These are phyloP conservation scores for Sporothrix mexicana DNA, from an alignment of 2,329 filamentous ascomycete genomes.

Conservation along the genomic window DNA sequence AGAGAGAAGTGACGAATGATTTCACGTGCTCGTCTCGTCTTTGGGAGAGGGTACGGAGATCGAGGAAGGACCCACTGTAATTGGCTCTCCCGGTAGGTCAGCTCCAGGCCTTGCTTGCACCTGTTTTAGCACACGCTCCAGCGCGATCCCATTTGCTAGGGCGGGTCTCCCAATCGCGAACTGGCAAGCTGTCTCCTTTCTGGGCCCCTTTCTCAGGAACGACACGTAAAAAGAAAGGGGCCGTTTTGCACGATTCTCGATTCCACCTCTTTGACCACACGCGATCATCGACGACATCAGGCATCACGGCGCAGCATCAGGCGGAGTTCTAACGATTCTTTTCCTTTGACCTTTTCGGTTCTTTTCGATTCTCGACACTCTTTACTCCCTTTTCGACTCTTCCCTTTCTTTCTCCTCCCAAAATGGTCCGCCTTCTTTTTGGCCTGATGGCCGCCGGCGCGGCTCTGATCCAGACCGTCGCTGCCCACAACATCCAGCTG, in stretches of 20 bases:
- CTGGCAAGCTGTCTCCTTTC: conserved; percentile 37
- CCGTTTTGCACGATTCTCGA: conserved; percentile 15
- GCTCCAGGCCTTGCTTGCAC: background rate
- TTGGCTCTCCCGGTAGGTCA: conserved; percentile 10
- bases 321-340: background rate
- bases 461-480: conserved; percentile 64
- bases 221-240: conserved; percentile 33
- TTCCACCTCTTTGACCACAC: conserved; percentile 3
- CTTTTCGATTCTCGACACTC: conserved; percentile 17
- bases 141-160: conserved; percentile 27
- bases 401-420: conserved; percentile 6
- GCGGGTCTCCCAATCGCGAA: conserved; percentile 34
- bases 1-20: background rate
- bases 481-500: conserved; percentile 95
- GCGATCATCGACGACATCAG: conserved; percentile 30
- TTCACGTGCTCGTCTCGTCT: conserved; percentile 12
- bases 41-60: background rate
- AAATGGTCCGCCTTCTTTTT: conserved; percentile 37
- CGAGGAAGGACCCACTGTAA: conserved; percentile 15
- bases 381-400: background rate
- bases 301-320: conserved; percentile 2
- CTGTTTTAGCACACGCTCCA: background rate
- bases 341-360: background rate
- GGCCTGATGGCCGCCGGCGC: conserved; percentile 55
- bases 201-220: conserved; percentile 18